Evolutionary conservation across 1,139 yeast species (phyloP).

Genomic region (Eremothecium coryli): DNA sequence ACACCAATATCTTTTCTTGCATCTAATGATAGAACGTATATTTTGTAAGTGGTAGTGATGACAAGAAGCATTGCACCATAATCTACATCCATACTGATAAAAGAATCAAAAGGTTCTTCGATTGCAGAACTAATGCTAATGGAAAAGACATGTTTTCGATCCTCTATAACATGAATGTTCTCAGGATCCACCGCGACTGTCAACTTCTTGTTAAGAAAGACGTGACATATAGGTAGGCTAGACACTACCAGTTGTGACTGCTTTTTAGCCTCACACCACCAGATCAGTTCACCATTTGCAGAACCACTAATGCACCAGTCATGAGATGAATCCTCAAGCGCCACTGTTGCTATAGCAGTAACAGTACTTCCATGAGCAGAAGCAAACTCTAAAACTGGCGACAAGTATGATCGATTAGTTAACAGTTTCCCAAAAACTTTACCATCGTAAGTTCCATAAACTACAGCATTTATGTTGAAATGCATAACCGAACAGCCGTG

Average conservation of each 20-base stretch:
- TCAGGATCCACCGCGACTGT: conserved; percentile 26
- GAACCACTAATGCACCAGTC: conserved; percentile 37
- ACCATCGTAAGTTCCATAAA: conserved; percentile 41
- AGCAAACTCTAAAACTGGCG: conserved; percentile 33
- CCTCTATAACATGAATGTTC: conserved; percentile 20
- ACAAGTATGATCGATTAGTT: conserved; percentile 32
- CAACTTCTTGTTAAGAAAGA: conserved; percentile 21
- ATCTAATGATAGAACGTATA: conserved; percentile 28
- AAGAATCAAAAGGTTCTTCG: conserved; percentile 8
- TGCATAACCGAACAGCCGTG: conserved; percentile 33
- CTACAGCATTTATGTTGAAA: conserved; percentile 31
- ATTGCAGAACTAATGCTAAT: not conserved
- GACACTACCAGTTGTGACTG: conserved; percentile 18
- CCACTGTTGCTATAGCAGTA: conserved; percentile 29
- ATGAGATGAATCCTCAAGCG: conserved; percentile 19
- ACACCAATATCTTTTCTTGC: conserved; percentile 23
- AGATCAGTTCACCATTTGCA: conserved; percentile 33
- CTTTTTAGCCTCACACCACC: conserved; percentile 32
- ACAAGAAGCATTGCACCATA: conserved; percentile 39
- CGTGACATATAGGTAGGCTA: conserved; percentile 17
- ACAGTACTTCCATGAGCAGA: conserved; percentile 31
- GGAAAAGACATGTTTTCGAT: conserved; percentile 14
- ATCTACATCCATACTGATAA: conserved; percentile 38
- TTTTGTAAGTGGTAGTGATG: conserved; percentile 20
- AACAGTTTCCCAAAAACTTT: conserved; percentile 34